These are phyloP conservation scores for Vicia sativa DNA, from an alignment of 306 rosid genomes.

Conservation along the genomic window DNA sequence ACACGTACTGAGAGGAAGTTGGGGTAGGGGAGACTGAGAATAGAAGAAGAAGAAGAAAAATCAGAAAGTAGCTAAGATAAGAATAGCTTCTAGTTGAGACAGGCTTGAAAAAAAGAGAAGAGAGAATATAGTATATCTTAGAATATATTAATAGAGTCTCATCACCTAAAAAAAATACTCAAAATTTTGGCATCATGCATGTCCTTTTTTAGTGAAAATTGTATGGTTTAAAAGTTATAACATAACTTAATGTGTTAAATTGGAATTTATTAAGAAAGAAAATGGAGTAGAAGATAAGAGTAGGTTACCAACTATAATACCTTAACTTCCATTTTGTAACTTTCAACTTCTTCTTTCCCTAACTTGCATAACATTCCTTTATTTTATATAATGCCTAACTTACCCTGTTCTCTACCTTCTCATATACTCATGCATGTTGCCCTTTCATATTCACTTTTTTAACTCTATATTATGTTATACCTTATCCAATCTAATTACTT, in stretches of 20 bases:
- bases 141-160: too few relatives aligned
- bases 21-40: constrained; percentile 37
- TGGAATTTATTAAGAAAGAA: constrained; percentile 10
- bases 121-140: background rate
- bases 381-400: constrained; percentile 20
- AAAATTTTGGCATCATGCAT: background rate
- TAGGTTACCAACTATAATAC: constrained; percentile 65
- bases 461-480: background rate
- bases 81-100: constrained; percentile 48
- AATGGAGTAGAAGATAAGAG: constrained; percentile 46
- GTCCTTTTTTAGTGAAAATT: background rate
- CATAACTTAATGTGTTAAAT: constrained; percentile 29
- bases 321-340: constrained; percentile 52
- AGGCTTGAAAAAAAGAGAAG: constrained; percentile 47
- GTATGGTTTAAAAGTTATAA: constrained; percentile 9
- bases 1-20: constrained; percentile 26
- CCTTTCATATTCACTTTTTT: background rate
- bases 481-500: background rate
- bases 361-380: constrained; percentile 16
- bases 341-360: constrained; percentile 48
- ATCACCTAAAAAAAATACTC: too few relatives aligned
- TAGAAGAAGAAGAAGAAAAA: background rate
- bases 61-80: constrained; percentile 14
- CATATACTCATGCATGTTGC: background rate
- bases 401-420: constrained; percentile 36